Conservation (phyloP, 306 rosid genomes). For the Lathyrus aphaca region DNA sequence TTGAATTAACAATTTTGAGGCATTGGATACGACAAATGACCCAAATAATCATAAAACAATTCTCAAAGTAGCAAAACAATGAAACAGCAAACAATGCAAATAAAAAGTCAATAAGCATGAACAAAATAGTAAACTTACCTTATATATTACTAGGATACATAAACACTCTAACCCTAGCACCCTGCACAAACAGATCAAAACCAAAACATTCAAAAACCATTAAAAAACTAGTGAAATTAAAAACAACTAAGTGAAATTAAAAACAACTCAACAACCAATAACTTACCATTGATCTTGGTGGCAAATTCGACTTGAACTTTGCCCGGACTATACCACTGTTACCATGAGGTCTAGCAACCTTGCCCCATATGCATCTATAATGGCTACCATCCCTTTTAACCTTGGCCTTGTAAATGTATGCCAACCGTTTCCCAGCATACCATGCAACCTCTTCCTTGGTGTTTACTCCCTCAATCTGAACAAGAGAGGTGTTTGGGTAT, state of each 20-base stretch:
- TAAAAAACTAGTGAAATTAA: conserved; percentile 8
- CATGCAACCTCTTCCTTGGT: conserved; percentile 85
- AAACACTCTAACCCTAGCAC: conserved; percentile 88
- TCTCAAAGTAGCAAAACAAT: background rate
- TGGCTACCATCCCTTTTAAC: conserved; percentile 77
- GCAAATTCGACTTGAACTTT: conserved; percentile 87
- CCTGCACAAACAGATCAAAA: conserved; percentile 50
- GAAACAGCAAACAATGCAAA: background rate
- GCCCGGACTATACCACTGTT: conserved; percentile 94
- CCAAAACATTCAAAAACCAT: conserved; percentile 35
- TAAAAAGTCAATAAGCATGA: background rate
- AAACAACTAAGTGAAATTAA: background rate
- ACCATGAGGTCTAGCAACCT: conserved; percentile 90
- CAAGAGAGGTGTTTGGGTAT: conserved; percentile 78
- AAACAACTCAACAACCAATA: background rate
- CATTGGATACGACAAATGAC: background rate
- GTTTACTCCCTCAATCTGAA: conserved; percentile 95
- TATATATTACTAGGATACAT: conserved; percentile 95
- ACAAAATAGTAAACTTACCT: conserved; percentile 48
- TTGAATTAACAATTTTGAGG: too few relatives aligned
- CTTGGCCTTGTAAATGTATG: conserved; percentile 92
- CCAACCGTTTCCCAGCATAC: conserved; percentile 90
- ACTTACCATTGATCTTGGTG: conserved; percentile 89
- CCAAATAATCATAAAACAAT: background rate
- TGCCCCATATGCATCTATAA: conserved; percentile 98